These are phyloP conservation scores for Podaxis pistillaris DNA, from an alignment of 768 basidiomycete genomes.

Conservation along the genomic window DNA sequence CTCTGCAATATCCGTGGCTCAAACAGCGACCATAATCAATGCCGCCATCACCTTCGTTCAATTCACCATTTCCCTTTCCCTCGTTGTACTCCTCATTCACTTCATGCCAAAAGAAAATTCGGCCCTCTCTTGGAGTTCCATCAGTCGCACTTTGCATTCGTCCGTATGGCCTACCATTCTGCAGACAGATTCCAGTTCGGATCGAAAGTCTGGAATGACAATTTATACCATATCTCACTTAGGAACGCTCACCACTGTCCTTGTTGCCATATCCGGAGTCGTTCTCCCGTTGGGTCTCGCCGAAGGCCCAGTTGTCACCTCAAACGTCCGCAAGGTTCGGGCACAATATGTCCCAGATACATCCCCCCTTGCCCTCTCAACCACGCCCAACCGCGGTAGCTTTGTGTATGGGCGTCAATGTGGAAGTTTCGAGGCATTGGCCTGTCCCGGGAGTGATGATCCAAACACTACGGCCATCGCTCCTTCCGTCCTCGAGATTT, in stretches of 20 bases:
- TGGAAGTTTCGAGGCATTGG: constrained; percentile 10
- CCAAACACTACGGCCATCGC: constrained; percentile 18
- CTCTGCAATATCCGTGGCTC: constrained; percentile 20
- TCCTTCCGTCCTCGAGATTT: constrained; percentile 14
- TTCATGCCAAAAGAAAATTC: constrained; percentile 18
- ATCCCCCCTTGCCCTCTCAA: constrained; percentile 21
- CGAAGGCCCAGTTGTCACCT: constrained; percentile 12
- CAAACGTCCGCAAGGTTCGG: neutral
- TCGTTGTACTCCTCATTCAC: constrained; percentile 21
- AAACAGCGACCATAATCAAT: constrained; percentile 24
- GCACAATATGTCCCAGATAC: constrained; percentile 18
- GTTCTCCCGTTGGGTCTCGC: constrained; percentile 22
- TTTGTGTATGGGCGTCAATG: constrained; percentile 21
- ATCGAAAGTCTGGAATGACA: neutral
- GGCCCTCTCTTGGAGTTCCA: constrained; percentile 22
- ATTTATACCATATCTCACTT: constrained; percentile 19
- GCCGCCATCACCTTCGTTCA: constrained; percentile 21
- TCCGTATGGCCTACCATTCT: constrained; percentile 22
- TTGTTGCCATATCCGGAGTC: constrained; percentile 20
- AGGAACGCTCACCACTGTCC: constrained; percentile 15
- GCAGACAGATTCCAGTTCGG: constrained; percentile 13
- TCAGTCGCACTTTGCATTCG: constrained; percentile 19
- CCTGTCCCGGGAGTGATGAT: constrained; percentile 20
- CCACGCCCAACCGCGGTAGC: constrained; percentile 16
- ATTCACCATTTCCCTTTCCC: constrained; percentile 20